A percentile compares a stretch with the other conserved stretches of the same genome.
Conservation (phyloP, 2,329 filamentous ascomycete species). For the Dendryphion nanum region DNA sequence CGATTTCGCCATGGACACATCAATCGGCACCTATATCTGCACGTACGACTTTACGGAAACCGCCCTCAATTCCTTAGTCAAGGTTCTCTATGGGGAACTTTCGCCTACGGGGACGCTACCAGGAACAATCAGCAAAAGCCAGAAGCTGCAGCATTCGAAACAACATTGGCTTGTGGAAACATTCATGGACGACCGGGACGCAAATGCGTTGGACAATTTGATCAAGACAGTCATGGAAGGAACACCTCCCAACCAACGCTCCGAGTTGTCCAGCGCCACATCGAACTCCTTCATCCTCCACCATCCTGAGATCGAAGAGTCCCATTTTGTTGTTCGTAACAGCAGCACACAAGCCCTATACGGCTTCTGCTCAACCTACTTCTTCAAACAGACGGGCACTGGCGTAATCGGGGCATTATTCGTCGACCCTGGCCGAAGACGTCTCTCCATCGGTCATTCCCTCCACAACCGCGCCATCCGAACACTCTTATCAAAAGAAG, state of each 20-base stretch:
- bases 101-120: conserved; percentile 56
- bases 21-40: conserved; percentile 88
- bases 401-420: conserved; percentile 84
- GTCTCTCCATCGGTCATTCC: conserved; percentile 85
- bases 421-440: conserved; percentile 81
- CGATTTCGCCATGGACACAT: conserved; percentile 90
- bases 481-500: conserved; percentile 67
- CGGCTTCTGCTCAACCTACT: conserved; percentile 89
- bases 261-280: conserved; percentile 65
- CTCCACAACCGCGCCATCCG: conserved; percentile 83
- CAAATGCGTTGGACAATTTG: conserved; percentile 70
- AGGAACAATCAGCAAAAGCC: conserved; percentile 76
- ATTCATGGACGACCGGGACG: conserved; percentile 78
- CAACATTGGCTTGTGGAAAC: conserved; percentile 94
- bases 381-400: conserved; percentile 64
- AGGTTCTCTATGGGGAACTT: conserved; percentile 77
- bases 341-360: conserved; percentile 89
- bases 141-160: conserved; percentile 82
- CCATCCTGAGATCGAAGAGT: conserved; percentile 69
- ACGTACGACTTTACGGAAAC: conserved; percentile 96
- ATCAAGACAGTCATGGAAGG: conserved; percentile 67
- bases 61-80: conserved; percentile 79
- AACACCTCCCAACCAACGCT: conserved; percentile 64
- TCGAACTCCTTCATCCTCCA: conserved; percentile 75
- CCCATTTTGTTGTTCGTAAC: conserved; percentile 90